Base-by-base conservation (phyloP, 305 asterid genomes). In the Stenogyne calaminthoides region DNA sequence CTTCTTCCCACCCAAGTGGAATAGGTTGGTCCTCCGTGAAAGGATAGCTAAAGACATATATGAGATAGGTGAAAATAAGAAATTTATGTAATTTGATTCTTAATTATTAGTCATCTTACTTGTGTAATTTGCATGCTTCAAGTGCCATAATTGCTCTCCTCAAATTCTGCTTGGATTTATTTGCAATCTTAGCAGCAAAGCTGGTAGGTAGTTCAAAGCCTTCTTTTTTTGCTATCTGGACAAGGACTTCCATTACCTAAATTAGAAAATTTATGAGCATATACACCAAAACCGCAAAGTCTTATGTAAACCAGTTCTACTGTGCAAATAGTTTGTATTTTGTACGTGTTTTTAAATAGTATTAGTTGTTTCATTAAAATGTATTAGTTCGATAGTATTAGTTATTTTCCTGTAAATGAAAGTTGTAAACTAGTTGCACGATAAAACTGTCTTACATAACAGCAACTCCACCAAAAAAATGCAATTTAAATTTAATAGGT, bases 101-200 rank as follows among this genome's bases (percentile, higher is more conserved):
- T 12, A 11, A 16, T 67, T 10, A 56, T 27, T 46, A 34, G 1
- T 62, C 3, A 72, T 52, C 80, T 81, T 83, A 92, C 97, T 87
- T 90, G 88, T 90, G 95, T 16, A 90, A 88, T 82, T 86, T 92
- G 89, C 98, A 92, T 77, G 98, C 96, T 84, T 92, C 97, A 67
- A 92, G 97, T 61, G 96, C 92, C 97, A 90, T 88, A 57, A 92
- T 87, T 73, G 98, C 97, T 79, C 88, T 86, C 79, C 97, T 85
- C 60, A 90, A 72, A 71, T 88, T 90, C 67, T 86, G 96, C 81
- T 84, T 90, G 20, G 97, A 87, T 82, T 86, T 90, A 78, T 81
- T 81, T 14, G 98, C 96, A 67, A 92, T 86, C 74, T 89, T 84
- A 55, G 94, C 86, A 8, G 98, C 97, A 77, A 92, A 92, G 51